These are phyloP conservation scores for Balakata baccata DNA, from an alignment of 345 rosid species.

Conservation along the genomic window DNA sequence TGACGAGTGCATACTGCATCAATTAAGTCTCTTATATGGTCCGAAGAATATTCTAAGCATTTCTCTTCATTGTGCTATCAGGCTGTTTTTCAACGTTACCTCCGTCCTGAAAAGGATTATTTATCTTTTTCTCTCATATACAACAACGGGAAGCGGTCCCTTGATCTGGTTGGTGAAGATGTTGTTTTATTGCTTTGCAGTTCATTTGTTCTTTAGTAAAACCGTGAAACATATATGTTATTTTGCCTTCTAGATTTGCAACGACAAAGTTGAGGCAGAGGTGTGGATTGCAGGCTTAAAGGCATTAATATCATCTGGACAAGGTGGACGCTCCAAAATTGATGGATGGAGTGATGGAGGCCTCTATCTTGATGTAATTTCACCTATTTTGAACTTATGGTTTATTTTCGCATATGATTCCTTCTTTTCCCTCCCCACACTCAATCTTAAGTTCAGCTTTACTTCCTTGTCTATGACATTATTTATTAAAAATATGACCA, in stretches of 20 bases:
- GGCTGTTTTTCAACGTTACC: constrained; percentile 86
- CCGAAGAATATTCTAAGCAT: constrained; percentile 11
- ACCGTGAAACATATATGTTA: constrained; percentile 15
- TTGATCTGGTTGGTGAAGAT: constrained; percentile 80
- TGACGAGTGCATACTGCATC: constrained; percentile 4
- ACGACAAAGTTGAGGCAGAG: constrained; percentile 95
- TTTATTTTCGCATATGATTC: constrained; percentile 1
- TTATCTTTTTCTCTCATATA: constrained; percentile 84
- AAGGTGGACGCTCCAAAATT: constrained; percentile 87
- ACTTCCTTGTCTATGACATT: background rate
- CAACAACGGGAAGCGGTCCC: constrained; percentile 77
- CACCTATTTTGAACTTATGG: constrained; percentile 13
- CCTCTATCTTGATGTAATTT: constrained; percentile 72
- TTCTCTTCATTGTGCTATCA: constrained; percentile 33
- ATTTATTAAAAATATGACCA: background rate
- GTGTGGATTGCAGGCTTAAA: constrained; percentile 85
- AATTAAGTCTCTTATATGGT: background rate
- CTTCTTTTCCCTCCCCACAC: background rate
- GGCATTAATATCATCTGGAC: constrained; percentile 67
- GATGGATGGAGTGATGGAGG: constrained; percentile 93
- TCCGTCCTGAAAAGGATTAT: constrained; percentile 82
- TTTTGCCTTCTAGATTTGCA: constrained; percentile 60
- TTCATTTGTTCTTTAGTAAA: constrained; percentile 10
- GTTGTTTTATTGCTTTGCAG: constrained; percentile 9
- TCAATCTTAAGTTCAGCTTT: background rate